Evolutionary conservation across 2,329 filamentous ascomycete genomes (phyloP).

Genomic region (Orbilia javanica): DNA sequence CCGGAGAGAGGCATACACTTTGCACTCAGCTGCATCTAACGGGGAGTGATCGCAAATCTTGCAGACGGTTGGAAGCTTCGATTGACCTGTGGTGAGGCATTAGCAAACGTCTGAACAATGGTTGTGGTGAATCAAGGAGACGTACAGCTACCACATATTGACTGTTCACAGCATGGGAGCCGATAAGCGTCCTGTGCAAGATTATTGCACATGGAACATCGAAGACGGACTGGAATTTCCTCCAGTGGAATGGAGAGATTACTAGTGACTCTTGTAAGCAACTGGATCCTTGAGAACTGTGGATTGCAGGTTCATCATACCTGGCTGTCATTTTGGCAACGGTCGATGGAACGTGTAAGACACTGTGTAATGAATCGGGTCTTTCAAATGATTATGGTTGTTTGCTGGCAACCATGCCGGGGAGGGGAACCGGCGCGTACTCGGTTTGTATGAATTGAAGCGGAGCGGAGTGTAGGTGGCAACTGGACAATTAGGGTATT

Average conservation of each 20-base stretch:
- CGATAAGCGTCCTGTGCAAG: slow-evolving; percentile 91
- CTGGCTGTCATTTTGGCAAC: slow-evolving; percentile 38
- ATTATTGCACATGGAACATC: slow-evolving; percentile 93
- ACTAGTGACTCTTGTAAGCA: slow-evolving; percentile 64
- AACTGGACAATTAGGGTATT: slow-evolving; percentile 29
- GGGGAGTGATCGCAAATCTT: slow-evolving; percentile 94
- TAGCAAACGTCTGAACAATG: slow-evolving; percentile 35
- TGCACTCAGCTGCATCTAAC: slow-evolving; percentile 86
- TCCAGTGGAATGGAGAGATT: slow-evolving; percentile 77
- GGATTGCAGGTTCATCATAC: slow-evolving; percentile 9
- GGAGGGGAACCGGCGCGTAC: slow-evolving; percentile 35
- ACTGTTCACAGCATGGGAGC: slow-evolving; percentile 93
- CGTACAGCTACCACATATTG: slow-evolving; percentile 90
- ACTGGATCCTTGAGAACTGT: neutral
- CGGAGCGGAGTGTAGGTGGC: slow-evolving; percentile 5
- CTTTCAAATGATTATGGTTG: slow-evolving; percentile 11
- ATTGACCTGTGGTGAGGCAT: slow-evolving; percentile 73
- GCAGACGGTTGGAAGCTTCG: slow-evolving; percentile 80
- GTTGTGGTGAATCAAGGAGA: slow-evolving; percentile 47
- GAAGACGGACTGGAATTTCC: slow-evolving; percentile 94
- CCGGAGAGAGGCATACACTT: slow-evolving; percentile 87
- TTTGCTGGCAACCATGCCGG: slow-evolving; percentile 40
- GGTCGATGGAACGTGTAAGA: neutral
- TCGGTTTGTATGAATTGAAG: slow-evolving; percentile 2
- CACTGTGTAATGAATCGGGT: slow-evolving; percentile 8